Evolutionary conservation across 176 grass and related monocot species (phyloP).

Genomic region (Stipa capillata): DNA sequence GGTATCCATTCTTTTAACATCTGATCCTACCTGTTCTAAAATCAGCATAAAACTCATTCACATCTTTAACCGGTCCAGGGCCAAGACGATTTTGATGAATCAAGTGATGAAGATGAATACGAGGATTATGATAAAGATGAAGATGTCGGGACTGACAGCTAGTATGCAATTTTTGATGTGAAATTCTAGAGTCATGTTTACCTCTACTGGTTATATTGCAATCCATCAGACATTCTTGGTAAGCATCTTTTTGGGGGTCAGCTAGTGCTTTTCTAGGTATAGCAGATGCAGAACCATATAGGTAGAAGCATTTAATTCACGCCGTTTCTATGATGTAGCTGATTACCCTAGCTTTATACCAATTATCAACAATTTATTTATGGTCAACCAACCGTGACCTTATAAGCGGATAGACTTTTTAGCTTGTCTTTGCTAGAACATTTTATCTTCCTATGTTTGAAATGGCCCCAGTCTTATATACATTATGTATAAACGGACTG

Average conservation of each 20-base stretch:
- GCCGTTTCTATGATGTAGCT: not conserved
- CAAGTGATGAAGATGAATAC: constrained; percentile 37
- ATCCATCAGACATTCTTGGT: constrained; percentile 1
- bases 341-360: not conserved
- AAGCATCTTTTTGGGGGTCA: not conserved
- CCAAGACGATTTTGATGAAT: constrained; percentile 55
- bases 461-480: not conserved
- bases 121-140: constrained; percentile 5
- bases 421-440: not conserved
- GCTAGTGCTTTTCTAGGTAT: not conserved
- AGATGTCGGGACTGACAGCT: not conserved
- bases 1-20: constrained; percentile 22
- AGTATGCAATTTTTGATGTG: constrained; percentile 6
- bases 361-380: not conserved
- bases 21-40: not conserved
- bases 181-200: not conserved
- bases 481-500: not conserved
- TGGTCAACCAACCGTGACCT: not conserved
- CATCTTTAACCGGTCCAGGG: constrained; percentile 14
- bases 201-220: not conserved
- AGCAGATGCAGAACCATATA: not conserved
- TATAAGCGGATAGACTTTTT: not conserved
- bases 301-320: not conserved
- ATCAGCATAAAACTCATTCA: not conserved
- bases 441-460: not conserved